Conservation (phyloP, 1,139 yeast species). For the Pichia sp. region DNA sequence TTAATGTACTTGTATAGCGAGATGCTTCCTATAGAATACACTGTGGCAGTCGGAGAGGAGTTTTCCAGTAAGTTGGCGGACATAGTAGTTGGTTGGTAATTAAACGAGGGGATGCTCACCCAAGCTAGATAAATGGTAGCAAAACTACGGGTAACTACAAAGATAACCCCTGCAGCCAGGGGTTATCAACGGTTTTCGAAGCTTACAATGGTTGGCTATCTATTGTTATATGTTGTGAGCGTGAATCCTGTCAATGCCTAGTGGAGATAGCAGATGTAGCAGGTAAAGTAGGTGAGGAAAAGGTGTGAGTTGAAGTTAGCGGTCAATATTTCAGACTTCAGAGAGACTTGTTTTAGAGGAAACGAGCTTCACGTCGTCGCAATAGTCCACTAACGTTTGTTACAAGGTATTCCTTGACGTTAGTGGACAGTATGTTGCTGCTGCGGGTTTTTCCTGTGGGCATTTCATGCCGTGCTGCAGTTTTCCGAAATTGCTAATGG, state of each 20-base stretch:
- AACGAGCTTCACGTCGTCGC: background rate
- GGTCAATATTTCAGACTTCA: background rate
- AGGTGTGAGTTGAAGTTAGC: conserved; percentile 9
- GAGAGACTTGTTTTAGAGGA: too few species aligned
- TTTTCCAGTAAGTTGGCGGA: too few species aligned
- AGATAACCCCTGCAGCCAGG: too few species aligned
- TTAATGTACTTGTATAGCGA: background rate
- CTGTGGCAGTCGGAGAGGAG: background rate
- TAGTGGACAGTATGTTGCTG: conserved; percentile 1
- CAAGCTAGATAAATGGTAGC: too few species aligned
- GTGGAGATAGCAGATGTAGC: background rate
- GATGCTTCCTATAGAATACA: background rate
- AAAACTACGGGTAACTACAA: too few species aligned
- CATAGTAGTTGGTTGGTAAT: too few species aligned
- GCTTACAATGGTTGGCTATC: background rate
- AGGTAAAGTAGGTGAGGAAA: background rate
- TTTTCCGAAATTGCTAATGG: background rate
- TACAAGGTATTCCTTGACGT: conserved; percentile 5
- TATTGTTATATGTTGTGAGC: background rate
- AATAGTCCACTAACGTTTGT: background rate
- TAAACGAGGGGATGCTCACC: too few species aligned
- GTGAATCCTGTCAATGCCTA: background rate
- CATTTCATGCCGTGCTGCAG: background rate
- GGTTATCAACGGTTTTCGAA: too few species aligned
- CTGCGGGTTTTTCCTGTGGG: background rate